Base-by-base conservation (phyloP, 2,329 filamentous ascomycete species). In the Sphaerulina populicola region DNA sequence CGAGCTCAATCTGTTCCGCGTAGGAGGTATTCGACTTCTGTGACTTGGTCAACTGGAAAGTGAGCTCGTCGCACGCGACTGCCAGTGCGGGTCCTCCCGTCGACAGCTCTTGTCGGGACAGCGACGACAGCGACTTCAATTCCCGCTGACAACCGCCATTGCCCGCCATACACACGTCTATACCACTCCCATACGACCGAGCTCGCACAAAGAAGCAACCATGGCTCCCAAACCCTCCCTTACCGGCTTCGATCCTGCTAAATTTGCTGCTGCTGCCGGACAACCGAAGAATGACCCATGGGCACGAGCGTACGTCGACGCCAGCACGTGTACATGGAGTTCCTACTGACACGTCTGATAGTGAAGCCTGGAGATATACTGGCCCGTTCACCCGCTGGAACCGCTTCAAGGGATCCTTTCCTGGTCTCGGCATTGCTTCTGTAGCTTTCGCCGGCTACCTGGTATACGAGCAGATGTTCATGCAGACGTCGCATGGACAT, bases 281-380 rank as follows among this genome's bases (percentile, higher is more conserved):
- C 77, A 73, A 60, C 74, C 74, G 55, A 77, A 76, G 58, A 74
- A 73, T 62, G 81, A 83, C 65, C 81, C 81, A 55, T 84, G 81
- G 81, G 74, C 71, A 64, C 71, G 79, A 74, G 69, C 75, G 81
- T 83, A 74, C 62, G 77, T 63, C 51, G 5, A n/a, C 18, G 18
- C 18, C 18, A 18, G 18, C 18, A 18, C 18, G 18, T 18, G 2
- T 18, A 18, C 18, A 18, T 18, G 18, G 18, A 6, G 9, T 10
- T 6, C 41, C 29, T 7, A 55, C 42, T 58, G 14, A 60, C 39
- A 23, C 2, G 2, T 30, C 15, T 9, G n/a, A 51, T 69, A 98
- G 93, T 67, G 93, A 98, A 76, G 80, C 86, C 67, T 98, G 93
- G 93, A 81, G 93, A 72, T 96, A 95, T 77, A 83, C 79, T 33